phyloP scores from a whole-genome alignment of 2,329 filamentous ascomycete species.

The Nigrospora oryzae region DNA sequence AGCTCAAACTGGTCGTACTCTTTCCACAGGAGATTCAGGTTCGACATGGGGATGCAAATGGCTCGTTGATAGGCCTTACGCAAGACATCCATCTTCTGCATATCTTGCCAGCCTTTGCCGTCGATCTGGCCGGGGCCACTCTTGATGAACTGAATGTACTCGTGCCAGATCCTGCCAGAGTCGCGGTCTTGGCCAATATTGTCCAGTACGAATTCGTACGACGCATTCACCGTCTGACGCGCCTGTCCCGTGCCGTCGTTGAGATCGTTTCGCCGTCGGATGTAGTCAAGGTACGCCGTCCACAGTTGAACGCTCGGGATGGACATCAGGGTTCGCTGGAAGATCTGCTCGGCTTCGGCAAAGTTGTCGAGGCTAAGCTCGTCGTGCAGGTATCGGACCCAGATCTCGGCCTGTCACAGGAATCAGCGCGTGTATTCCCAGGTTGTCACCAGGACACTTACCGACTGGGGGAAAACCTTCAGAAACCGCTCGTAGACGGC shows the following conservation, averaged over 20 bases:
- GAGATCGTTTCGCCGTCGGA: constrained; percentile 83
- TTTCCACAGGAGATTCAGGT: constrained; percentile 83
- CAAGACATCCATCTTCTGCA: constrained; percentile 93
- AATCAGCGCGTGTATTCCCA: constrained; percentile 20
- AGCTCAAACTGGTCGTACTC: constrained; percentile 97
- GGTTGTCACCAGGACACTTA: constrained; percentile 42
- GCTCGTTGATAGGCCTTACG: constrained; percentile 90
- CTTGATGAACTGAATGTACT: constrained; percentile 91
- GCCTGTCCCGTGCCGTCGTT: constrained; percentile 72
- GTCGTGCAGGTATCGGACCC: constrained; percentile 82
- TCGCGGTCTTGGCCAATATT: constrained; percentile 89
- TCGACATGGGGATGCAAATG: constrained; percentile 76
- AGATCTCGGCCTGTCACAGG: constrained; percentile 70
- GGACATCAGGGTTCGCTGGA: constrained; percentile 68
- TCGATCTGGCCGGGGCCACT: constrained; percentile 78
- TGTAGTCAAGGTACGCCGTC: constrained; percentile 91
- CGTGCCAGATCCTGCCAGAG: constrained; percentile 82
- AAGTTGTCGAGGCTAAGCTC: constrained; percentile 84
- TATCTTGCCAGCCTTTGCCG: constrained; percentile 86
- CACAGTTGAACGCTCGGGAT: constrained; percentile 82
- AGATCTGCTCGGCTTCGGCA: constrained; percentile 71
- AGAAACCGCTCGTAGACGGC: constrained; percentile 80
- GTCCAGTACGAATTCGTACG: constrained; percentile 87
- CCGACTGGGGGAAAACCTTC: constrained; percentile 79
- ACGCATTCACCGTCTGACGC: constrained; percentile 70